Conservation (phyloP, 257 asterid genomes). For the Linderniella brevidens region DNA sequence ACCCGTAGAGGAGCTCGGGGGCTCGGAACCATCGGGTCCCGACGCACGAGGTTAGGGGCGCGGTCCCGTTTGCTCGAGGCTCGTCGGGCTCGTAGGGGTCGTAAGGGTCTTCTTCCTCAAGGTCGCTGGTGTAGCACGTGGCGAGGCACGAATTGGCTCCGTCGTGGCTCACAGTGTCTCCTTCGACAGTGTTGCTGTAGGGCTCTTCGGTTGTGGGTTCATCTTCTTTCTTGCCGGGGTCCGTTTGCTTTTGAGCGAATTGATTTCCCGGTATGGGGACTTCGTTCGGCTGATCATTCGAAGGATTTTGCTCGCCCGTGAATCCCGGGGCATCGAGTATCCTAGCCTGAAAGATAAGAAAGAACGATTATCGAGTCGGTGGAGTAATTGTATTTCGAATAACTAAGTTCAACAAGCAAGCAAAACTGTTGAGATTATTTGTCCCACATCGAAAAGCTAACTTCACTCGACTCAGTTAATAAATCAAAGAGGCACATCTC, state of each 20-base stretch:
- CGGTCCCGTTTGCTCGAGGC: slow-evolving; percentile 33
- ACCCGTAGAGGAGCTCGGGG: slow-evolving; percentile 89
- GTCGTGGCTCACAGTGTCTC: slow-evolving; percentile 44
- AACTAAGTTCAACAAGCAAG: not conserved
- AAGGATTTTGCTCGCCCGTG: slow-evolving; percentile 24
- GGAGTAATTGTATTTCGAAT: not conserved
- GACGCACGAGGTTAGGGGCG: slow-evolving; percentile 76
- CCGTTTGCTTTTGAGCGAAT: slow-evolving; percentile 15
- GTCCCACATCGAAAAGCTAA: too few relatives aligned
- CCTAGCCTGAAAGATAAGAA: slow-evolving; percentile 82
- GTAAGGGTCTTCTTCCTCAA: slow-evolving; percentile 63
- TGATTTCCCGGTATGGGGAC: slow-evolving; percentile 15
- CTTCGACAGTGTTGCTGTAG: slow-evolving; percentile 29
- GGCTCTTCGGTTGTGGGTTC: slow-evolving; percentile 17
- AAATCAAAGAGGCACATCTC: too few relatives aligned
- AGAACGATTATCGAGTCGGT: not conserved
- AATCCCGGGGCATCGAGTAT: slow-evolving; percentile 55
- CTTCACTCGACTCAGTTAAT: too few relatives aligned
- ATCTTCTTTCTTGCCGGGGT: slow-evolving; percentile 17
- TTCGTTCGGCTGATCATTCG: slow-evolving; percentile 20
- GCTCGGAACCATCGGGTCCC: slow-evolving; percentile 97
- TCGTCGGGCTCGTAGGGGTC: slow-evolving; percentile 47
- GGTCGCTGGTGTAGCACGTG: slow-evolving; percentile 64
- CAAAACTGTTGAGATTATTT: too few relatives aligned
- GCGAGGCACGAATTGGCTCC: slow-evolving; percentile 74